A percentile compares a stretch with the other conserved stretches of the same genome.
These are phyloP conservation scores for Kockovaella imperatae DNA, from an alignment of 768 basidiomycete species.

Conservation along the genomic window DNA sequence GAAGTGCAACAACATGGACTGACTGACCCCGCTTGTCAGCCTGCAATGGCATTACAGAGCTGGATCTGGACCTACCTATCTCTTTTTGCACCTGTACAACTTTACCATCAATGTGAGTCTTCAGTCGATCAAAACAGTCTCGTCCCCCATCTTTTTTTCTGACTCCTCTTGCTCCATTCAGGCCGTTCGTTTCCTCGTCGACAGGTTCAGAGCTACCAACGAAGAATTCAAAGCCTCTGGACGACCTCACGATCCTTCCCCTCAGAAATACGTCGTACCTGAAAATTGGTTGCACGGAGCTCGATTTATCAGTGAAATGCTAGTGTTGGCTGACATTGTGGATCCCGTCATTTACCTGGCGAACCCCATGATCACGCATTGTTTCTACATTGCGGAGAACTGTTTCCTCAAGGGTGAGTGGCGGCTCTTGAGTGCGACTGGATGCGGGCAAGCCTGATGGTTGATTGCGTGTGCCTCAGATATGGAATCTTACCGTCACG, in stretches of 20 bases:
- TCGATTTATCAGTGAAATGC: constrained; percentile 8
- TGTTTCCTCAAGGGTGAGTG: constrained; percentile 10
- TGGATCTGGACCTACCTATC: background rate
- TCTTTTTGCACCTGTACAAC: background rate
- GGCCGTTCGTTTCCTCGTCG: background rate
- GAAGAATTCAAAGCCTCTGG: no score
- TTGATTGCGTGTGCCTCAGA: no score
- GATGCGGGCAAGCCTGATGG: no score
- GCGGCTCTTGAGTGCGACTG: no score
- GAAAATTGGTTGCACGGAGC: no score
- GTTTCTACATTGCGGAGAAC: constrained; percentile 6
- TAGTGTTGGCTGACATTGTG: constrained; percentile 10
- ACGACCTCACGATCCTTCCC: no score
- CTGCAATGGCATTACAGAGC: background rate
- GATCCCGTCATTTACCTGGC: constrained; percentile 2
- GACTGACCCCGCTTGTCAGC: background rate
- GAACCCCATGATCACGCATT: constrained; percentile 10
- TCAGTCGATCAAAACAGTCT: background rate
- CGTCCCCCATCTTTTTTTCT: no score
- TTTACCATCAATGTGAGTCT: background rate
- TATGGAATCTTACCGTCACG: no score
- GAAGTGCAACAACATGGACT: background rate
- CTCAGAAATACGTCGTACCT: no score
- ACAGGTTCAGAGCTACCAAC: no score
- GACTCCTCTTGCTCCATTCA: background rate